Conservation (phyloP, 2,329 filamentous ascomycete genomes). For the Dothideomycetidae sp. region DNA sequence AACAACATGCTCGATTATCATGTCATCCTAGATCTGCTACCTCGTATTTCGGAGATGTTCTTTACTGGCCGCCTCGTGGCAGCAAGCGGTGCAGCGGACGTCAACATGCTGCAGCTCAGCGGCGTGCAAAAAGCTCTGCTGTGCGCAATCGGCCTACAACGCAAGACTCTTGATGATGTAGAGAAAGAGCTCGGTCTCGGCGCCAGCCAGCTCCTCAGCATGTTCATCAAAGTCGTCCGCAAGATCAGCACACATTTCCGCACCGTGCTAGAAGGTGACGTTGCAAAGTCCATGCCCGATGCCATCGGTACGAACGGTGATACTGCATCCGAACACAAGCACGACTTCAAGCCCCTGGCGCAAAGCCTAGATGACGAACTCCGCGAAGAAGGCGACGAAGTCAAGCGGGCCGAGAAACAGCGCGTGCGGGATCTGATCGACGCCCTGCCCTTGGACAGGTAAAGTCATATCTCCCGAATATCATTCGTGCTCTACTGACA, state of each 20-base stretch:
- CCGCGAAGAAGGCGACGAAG: slow-evolving; percentile 66
- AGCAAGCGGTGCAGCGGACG: slow-evolving; percentile 21
- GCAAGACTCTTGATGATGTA: slow-evolving; percentile 69
- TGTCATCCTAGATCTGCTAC: slow-evolving; percentile 86
- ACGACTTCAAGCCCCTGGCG: slow-evolving; percentile 54
- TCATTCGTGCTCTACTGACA: no score
- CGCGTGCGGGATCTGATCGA: slow-evolving; percentile 83
- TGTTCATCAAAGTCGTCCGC: slow-evolving; percentile 92
- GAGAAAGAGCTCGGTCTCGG: slow-evolving; percentile 64
- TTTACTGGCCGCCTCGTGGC: slow-evolving; percentile 58
- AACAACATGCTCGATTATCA: slow-evolving; percentile 98
- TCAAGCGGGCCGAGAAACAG: slow-evolving; percentile 53
- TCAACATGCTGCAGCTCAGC: slow-evolving; percentile 48
- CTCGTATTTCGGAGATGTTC: slow-evolving; percentile 66
- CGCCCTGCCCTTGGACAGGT: slow-evolving; percentile 76
- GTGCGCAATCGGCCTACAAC: slow-evolving; percentile 79
- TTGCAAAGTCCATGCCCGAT: slow-evolving; percentile 30
- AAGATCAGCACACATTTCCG: slow-evolving; percentile 74
- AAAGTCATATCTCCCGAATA: slow-evolving; percentile 34
- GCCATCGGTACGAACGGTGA: slow-evolving; percentile 39
- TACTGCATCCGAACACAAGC: slow-evolving; percentile 36
- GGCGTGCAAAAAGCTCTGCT: slow-evolving; percentile 79
- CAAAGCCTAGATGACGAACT: slow-evolving; percentile 66
- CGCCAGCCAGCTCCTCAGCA: slow-evolving; percentile 70
- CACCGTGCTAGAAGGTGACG: slow-evolving; percentile 57